These are phyloP conservation scores for Phalaenopsis aphrodite DNA, from an alignment of 106 monocot genomes.

Conservation along the genomic window DNA sequence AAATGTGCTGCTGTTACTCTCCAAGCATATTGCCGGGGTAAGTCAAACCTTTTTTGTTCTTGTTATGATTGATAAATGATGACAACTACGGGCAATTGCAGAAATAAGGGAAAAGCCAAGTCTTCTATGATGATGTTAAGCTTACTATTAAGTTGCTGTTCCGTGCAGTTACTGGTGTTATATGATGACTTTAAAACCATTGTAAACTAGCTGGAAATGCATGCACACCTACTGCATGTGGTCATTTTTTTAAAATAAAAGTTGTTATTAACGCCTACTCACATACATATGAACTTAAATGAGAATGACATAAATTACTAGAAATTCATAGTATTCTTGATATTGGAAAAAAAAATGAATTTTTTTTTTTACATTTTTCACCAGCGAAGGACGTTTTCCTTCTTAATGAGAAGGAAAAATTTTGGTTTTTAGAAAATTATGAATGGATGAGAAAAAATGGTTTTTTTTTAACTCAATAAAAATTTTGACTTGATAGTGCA, in stretches of 20 bases:
- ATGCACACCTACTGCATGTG: neutral
- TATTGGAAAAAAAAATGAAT: neutral
- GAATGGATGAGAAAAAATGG: no score
- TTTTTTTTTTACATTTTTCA: neutral
- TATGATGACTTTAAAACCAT: neutral
- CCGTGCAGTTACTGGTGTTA: neutral
- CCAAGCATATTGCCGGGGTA: slow-evolving; percentile 92
- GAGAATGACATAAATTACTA: neutral
- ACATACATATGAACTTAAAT: neutral
- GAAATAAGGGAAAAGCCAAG: neutral
- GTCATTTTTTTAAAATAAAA: neutral
- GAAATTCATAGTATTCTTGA: neutral
- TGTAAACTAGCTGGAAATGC: neutral
- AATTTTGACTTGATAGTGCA: no score
- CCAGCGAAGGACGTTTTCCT: neutral
- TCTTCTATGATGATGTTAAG: neutral
- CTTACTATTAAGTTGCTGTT: neutral
- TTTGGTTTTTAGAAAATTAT: no score
- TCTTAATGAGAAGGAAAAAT: no score
- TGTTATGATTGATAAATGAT: neutral
- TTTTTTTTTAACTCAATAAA: no score
- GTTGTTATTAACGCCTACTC: neutral
- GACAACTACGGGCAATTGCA: neutral
- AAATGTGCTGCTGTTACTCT: slow-evolving; percentile 44
- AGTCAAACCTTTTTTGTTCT: slow-evolving; percentile 5